Base-by-base conservation (phyloP, 345 rosid species). In the Alliaria petiolata region DNA sequence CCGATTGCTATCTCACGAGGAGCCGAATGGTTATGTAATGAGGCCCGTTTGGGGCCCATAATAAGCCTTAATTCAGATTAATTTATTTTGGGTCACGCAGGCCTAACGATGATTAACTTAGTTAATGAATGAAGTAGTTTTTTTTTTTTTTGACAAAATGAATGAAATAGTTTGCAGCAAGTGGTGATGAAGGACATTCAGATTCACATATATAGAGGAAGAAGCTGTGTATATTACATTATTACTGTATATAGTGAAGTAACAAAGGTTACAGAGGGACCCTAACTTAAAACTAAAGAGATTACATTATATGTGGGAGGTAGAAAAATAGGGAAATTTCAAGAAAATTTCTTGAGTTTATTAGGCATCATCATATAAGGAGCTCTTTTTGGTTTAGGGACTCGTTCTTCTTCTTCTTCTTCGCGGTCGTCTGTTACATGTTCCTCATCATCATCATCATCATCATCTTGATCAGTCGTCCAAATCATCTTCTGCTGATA, bases 341-440 rank as follows among this genome's bases (percentile, higher is more conserved):
- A 83, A 55, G 80, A 84, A 60, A 72, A 46, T 70, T 83, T 87
- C 84, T 81, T 87, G 22, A 68, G 67, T 81, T 88, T 88, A 54
- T 46, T 67, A 16, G 82, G 44, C 74, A 71, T 78, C 28, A 79
- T 67, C 31, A 12, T 30, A 8, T 67, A 22, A 60, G 40, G 7
- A 70, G 54, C 30, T 40, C n/a, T 70, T 70, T 63, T 70, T 4
- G 1, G 34, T 49, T 47, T 54, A 69, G 31, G 61, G 1, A 65
- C 45, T 56, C 63, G 53, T 5, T 7, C 64, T 26, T 39, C 46
- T 13, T n/a, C n/a, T n/a, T 16, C 67, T 9, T 6, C 65, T 2
- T 46, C 67, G 4, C 55, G 71, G 3, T 67, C 74, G 0, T 82
- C 85, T 34, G 6, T 75, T 33, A 22, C 36, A 52, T 53, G 0